A percentile compares a stretch with the other conserved stretches of the same genome.
Evolutionary conservation across 306 rosid genomes (phyloP).

Genomic region (Corylus avellana): DNA sequence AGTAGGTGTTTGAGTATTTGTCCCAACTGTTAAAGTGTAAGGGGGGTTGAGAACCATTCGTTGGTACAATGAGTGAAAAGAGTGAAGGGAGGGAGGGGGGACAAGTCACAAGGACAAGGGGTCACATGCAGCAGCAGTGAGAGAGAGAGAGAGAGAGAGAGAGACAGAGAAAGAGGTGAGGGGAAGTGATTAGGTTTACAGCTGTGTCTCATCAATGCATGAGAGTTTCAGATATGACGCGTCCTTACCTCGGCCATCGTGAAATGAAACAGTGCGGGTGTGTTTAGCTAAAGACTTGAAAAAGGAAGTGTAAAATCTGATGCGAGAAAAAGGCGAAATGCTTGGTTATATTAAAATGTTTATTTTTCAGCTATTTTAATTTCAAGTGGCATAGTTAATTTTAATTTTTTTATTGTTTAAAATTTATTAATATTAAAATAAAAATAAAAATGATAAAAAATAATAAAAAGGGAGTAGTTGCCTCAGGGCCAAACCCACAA

Average conservation of each 20-base stretch:
- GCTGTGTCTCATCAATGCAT: conserved; percentile 62
- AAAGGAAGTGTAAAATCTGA: too few species aligned
- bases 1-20: background rate
- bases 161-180: background rate
- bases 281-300: too few species aligned
- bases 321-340: too few species aligned
- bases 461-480: too few species aligned
- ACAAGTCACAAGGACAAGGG: background rate
- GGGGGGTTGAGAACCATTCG: background rate
- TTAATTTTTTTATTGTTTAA: too few species aligned
- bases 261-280: too few species aligned
- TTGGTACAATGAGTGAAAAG: background rate
- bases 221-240: conserved; percentile 24
- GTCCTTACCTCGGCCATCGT: conserved; percentile 17
- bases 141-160: background rate
- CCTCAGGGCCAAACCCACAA: too few species aligned
- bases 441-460: too few species aligned
- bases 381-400: too few species aligned
- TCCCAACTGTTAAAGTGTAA: background rate
- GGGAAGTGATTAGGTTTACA: conserved; percentile 46
- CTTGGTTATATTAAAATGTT: too few species aligned
- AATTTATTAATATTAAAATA: too few species aligned
- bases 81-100: conserved; percentile 18
- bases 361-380: too few species aligned
- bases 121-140: conserved; percentile 67